Percentiles rank a stretch among this genome's conserved stretches.
Conservation (phyloP, 2,329 filamentous ascomycete species). For the Aplosporella prunicola region DNA sequence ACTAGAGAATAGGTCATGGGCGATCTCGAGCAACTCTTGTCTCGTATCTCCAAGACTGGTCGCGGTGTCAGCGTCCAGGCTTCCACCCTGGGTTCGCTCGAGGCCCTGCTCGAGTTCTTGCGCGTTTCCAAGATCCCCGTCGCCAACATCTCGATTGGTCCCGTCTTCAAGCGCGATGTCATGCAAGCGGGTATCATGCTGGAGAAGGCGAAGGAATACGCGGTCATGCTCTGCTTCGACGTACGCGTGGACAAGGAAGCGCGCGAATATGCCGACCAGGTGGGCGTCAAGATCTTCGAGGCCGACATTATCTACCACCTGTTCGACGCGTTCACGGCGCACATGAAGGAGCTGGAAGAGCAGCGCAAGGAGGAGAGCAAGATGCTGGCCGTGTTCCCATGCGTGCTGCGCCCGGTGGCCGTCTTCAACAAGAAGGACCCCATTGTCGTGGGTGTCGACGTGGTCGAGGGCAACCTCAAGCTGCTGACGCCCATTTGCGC, state of each 20-base stretch:
- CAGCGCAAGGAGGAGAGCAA: constrained; percentile 96
- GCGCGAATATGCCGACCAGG: constrained; percentile 78
- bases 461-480: constrained; percentile 77
- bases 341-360: constrained; percentile 79
- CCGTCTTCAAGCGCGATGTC: constrained; percentile 95
- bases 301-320: constrained; percentile 99
- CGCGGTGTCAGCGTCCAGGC: constrained; percentile 95
- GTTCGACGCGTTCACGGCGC: constrained; percentile 91
- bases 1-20: constrained; percentile 56
- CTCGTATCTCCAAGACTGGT: constrained; percentile 81
- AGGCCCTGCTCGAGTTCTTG: constrained; percentile 92
- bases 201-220: constrained; percentile 87
- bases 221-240: constrained; percentile 99
- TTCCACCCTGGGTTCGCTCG: constrained; percentile 91
- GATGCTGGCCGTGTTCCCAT: constrained; percentile 93
- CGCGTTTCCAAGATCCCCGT: constrained; percentile 95
- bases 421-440: constrained; percentile 98
- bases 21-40: constrained; percentile 84
- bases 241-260: constrained; percentile 99
- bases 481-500: constrained; percentile 84
- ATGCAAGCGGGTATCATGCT: constrained; percentile 92
- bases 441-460: constrained; percentile 92
- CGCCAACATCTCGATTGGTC: constrained; percentile 92
- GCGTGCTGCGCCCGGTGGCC: constrained; percentile 77
- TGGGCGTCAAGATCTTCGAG: constrained; percentile 95